These are phyloP conservation scores for Salix dunnii DNA, from an alignment of 345 rosid genomes.

Conservation along the genomic window DNA sequence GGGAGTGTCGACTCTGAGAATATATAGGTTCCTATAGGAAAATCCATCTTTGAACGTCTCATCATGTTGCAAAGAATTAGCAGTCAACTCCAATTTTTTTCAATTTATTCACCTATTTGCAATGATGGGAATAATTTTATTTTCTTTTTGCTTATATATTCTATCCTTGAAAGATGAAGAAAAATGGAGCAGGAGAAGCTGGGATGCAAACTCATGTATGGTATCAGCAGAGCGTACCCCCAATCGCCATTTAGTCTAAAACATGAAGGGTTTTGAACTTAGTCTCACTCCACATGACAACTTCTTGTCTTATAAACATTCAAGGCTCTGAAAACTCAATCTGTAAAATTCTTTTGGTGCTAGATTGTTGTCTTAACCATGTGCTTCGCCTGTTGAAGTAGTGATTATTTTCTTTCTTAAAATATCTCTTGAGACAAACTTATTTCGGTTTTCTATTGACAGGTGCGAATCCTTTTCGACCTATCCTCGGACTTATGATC, in stretches of 20 bases:
- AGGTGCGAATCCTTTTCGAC: conserved; percentile 96
- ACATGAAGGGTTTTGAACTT: not conserved
- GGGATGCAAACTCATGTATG: not conserved
- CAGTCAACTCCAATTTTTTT: not conserved
- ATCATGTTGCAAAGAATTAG: not conserved
- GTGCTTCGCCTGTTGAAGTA: not conserved
- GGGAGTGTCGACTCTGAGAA: not conserved
- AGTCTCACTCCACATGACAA: not conserved
- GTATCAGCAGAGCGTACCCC: no score
- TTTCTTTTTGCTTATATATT: not conserved
- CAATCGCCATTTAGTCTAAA: not conserved
- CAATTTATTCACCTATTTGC: not conserved
- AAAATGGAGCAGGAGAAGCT: not conserved
- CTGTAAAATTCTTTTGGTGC: not conserved
- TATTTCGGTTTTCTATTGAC: conserved; percentile 4
- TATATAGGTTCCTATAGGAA: not conserved
- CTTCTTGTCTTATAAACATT: not conserved
- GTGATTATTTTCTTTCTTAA: not conserved
- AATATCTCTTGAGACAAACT: not conserved
- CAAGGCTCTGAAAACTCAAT: not conserved
- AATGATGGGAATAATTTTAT: not conserved
- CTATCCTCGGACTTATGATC: conserved; percentile 87
- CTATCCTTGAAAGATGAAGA: not conserved
- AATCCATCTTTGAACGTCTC: not conserved
- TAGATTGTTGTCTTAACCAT: not conserved